Base-by-base conservation (phyloP, 2,329 filamentous ascomycete species). In the Volutella citrinella region DNA sequence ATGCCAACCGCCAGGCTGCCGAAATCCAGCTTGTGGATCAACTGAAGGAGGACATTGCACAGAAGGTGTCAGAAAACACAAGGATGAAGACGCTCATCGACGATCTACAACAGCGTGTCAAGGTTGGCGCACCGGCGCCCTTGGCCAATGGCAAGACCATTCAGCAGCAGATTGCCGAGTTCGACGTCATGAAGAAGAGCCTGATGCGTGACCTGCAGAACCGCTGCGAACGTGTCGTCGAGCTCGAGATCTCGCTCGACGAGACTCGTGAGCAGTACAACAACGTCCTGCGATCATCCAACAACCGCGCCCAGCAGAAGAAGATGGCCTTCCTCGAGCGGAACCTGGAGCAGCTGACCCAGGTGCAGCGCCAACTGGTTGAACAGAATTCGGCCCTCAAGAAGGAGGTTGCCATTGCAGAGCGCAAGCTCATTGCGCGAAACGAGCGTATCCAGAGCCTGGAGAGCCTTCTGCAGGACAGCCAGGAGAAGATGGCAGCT, bases 281-380 rank as follows among this genome's bases (percentile, higher is more conserved):
- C 73, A 96, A 95, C 54, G 93, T 98, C 41, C 77, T 98, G 38
- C 84, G 91, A 36, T 93, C 88, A 30, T 95, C 88, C 49, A 98
- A 98, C 73, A 97, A 95, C 72, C 85, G 93, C 40, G 91, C 93
- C 16, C 93, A 98, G 70, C 93, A 98, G 68, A 98, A 98, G 84
- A 98, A 98, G 78, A 97, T 98, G 87, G 94, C 93, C 12, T 98
- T 98, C 76, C 70, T 98, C 31, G 93, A 98, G 71, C 84, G 93
- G 58, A 98, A 98, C 61, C 80, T 98, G 24, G 93, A 98, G 68
- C 93, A 98, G 65, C 76, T 98, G 34, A 98, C 93, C 5, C 88
- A 95, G 57, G 93, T 98, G 34, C 93, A 98, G 66, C 82, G 93
- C 35, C 93, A 98, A 67, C 81, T 98, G 10, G 93, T 98, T 19